These are phyloP conservation scores for Kuraishia ogatae DNA, from an alignment of 805 yeast species.

Conservation along the genomic window DNA sequence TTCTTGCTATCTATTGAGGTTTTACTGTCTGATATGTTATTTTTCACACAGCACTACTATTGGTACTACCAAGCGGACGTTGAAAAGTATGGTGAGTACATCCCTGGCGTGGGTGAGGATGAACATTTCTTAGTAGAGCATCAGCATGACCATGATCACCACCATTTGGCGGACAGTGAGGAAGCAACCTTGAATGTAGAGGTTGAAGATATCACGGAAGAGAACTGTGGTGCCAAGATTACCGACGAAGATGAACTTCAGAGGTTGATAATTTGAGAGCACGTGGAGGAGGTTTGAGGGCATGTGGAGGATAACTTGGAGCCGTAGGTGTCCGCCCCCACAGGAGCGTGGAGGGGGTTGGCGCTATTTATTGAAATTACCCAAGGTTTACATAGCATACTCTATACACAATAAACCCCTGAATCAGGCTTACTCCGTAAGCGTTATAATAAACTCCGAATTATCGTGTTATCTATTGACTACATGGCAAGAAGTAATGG, in stretches of 20 bases:
- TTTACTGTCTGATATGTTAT: conserved; percentile 18
- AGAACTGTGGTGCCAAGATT: conserved; percentile 8
- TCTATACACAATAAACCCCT: no score
- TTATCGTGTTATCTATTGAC: no score
- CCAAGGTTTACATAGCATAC: no score
- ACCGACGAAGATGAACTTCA: conserved; percentile 17
- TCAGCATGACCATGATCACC: conserved; percentile 22
- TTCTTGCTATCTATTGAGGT: conserved; percentile 22
- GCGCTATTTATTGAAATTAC: no score
- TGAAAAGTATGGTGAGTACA: conserved; percentile 14
- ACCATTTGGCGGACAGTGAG: neutral
- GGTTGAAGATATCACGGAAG: neutral
- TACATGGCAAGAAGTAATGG: no score
- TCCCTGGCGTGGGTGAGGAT: conserved; percentile 19
- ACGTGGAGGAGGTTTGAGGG: neutral
- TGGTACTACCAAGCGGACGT: conserved; percentile 18
- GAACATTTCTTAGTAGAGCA: conserved; percentile 22
- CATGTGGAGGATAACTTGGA: neutral
- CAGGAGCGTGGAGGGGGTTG: neutral
- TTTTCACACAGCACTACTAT: conserved; percentile 23
- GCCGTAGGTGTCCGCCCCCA: no score
- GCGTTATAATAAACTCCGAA: no score
- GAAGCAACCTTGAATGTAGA: neutral
- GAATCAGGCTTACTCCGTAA: no score
- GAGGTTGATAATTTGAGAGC: conserved; percentile 10